phyloP scores from a whole-genome alignment of 2,329 filamentous ascomycete species.

The Pseudogymnoascus sp. region DNA sequence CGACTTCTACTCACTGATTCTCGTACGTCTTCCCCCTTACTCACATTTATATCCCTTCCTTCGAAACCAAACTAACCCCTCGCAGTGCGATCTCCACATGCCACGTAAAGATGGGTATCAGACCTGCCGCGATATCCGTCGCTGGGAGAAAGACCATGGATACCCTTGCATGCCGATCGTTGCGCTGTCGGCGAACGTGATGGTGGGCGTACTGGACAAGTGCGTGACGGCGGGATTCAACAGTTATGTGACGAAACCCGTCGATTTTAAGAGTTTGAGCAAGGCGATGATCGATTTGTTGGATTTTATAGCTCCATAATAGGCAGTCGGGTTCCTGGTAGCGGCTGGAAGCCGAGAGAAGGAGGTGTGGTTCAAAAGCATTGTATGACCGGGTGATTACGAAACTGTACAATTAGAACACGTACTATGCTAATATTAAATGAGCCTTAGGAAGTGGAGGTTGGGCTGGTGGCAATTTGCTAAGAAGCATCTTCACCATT shows the following conservation, averaged over 20 bases:
- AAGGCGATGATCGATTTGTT: slow-evolving; percentile 53
- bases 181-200: slow-evolving; percentile 77
- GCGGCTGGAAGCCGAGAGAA: background rate
- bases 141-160: slow-evolving; percentile 59
- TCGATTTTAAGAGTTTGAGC: slow-evolving; percentile 77
- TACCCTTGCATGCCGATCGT: slow-evolving; percentile 65
- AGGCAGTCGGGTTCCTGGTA: background rate
- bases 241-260: slow-evolving; percentile 79
- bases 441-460: background rate
- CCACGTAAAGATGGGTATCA: slow-evolving; percentile 84
- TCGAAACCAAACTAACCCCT: background rate
- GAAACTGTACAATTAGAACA: background rate
- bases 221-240: slow-evolving; percentile 75
- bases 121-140: slow-evolving; percentile 71
- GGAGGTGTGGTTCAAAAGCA: background rate
- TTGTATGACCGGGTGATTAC: background rate
- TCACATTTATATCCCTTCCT: too few relatives aligned
- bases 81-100: slow-evolving; percentile 80
- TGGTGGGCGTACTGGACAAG: slow-evolving; percentile 78
- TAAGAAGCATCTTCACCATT: background rate
- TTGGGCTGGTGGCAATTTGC: background rate
- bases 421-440: slow-evolving; percentile 1
- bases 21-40: slow-evolving; percentile 48
- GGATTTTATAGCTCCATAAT: slow-evolving; percentile 17
- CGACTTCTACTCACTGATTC: slow-evolving; percentile 67